phyloP scores from a whole-genome alignment of 2,329 filamentous ascomycete genomes.

The Aspergillus ibericus region DNA sequence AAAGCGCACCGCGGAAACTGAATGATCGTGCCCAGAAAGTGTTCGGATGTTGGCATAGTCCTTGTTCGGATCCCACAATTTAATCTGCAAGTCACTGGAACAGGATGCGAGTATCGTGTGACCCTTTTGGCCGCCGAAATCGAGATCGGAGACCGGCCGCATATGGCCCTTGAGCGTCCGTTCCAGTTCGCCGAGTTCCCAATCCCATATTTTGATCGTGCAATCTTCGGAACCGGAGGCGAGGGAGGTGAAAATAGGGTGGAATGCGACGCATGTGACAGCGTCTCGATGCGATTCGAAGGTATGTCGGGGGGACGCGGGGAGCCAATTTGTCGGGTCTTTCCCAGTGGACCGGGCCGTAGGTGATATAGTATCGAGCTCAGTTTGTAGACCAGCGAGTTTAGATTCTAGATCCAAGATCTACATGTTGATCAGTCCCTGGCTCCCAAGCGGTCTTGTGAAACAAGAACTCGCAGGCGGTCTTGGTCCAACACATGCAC shows the following conservation, averaged over 20 bases:
- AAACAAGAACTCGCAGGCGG: background rate
- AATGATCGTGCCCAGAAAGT: constrained; percentile 86
- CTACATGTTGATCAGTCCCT: constrained; percentile 45
- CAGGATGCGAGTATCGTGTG: constrained; percentile 77
- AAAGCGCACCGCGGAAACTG: constrained; percentile 82
- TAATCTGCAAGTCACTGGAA: constrained; percentile 86
- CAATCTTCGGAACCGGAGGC: constrained; percentile 89
- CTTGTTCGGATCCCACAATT: constrained; percentile 87
- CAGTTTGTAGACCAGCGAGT: constrained; percentile 56
- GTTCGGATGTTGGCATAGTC: constrained; percentile 94
- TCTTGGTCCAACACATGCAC: constrained; percentile 11
- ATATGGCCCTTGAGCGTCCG: constrained; percentile 88
- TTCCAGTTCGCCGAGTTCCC: constrained; percentile 87
- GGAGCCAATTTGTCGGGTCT: constrained; percentile 25
- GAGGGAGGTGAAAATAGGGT: constrained; percentile 86
- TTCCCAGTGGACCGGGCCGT: constrained; percentile 11
- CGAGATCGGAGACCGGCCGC: constrained; percentile 79
- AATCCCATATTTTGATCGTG: constrained; percentile 97
- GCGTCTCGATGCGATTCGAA: constrained; percentile 78
- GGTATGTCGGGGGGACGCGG: constrained; percentile 58
- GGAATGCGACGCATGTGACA: constrained; percentile 88
- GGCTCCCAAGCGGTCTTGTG: background rate
- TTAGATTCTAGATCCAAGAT: constrained; percentile 92
- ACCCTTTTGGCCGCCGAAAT: constrained; percentile 81
- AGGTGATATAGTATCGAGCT: constrained; percentile 14